Evolutionary conservation across 805 yeast genomes (phyloP).

Genomic region (Cyberlindnera saturnus): DNA sequence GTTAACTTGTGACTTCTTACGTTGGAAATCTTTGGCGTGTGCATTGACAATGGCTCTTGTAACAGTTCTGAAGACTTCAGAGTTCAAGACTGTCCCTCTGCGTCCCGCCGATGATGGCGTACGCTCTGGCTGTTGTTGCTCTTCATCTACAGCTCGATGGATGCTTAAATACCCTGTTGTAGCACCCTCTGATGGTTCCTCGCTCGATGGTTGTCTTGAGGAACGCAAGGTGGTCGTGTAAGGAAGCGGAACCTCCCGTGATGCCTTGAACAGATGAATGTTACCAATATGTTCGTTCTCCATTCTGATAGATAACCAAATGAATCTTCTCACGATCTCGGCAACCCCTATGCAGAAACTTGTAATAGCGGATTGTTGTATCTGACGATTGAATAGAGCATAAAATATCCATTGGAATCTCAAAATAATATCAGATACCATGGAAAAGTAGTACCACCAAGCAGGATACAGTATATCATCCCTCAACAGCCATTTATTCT

Average conservation of each 20-base stretch:
- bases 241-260: slow-evolving; percentile 83
- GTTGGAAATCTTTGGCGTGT: slow-evolving; percentile 79
- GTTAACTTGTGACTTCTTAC: slow-evolving; percentile 14
- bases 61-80: slow-evolving; percentile 35
- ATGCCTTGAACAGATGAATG: slow-evolving; percentile 78
- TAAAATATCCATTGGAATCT: slow-evolving; percentile 93
- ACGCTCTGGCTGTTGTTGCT: neutral
- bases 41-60: slow-evolving; percentile 61
- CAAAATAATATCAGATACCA: slow-evolving; percentile 63
- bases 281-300: slow-evolving; percentile 96
- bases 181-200: neutral
- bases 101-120: neutral
- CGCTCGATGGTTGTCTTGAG: slow-evolving; percentile 20
- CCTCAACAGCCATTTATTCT: slow-evolving; percentile 57
- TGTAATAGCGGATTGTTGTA: slow-evolving; percentile 83
- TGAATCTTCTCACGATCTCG: slow-evolving; percentile 74
- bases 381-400: slow-evolving; percentile 65
- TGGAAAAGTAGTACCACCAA: slow-evolving; percentile 65
- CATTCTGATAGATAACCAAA: slow-evolving; percentile 90
- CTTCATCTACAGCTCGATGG: neutral
- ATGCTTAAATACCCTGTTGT: neutral
- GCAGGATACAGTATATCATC: slow-evolving; percentile 63
- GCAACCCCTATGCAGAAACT: slow-evolving; percentile 80
- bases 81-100: slow-evolving; percentile 15
- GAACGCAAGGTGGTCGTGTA: slow-evolving; percentile 41